Conservation (phyloP, 805 yeast genomes). For the Cyberlindnera mississippiensis region DNA sequence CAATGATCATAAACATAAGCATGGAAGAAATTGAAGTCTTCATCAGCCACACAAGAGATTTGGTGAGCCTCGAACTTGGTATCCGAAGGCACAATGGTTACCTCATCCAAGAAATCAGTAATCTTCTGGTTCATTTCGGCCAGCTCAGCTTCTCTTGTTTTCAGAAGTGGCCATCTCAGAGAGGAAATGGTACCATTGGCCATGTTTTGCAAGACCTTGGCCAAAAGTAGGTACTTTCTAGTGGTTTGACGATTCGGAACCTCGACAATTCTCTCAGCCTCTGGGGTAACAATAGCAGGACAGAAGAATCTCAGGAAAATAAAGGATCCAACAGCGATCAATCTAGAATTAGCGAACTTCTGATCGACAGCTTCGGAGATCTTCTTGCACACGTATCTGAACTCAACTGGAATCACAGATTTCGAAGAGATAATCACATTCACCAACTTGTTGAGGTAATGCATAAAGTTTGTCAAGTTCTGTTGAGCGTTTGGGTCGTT, state of each 20-base stretch:
- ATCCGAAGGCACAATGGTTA: conserved; percentile 28
- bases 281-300: conserved; percentile 91
- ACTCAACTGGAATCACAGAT: conserved; percentile 61
- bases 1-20: conserved; percentile 48
- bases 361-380: conserved; percentile 52
- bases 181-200: conserved; percentile 75
- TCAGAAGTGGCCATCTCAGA: conserved; percentile 60
- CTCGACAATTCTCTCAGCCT: conserved; percentile 39
- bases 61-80: conserved; percentile 22
- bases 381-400: conserved; percentile 65
- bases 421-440: conserved; percentile 55
- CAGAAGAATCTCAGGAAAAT: conserved; percentile 76
- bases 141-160: conserved; percentile 38
- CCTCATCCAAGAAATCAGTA: conserved; percentile 36
- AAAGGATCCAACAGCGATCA: conserved; percentile 80
- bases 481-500: conserved; percentile 36
- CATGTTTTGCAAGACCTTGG: conserved; percentile 79
- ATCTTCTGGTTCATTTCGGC: conserved; percentile 36
- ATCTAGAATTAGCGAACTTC: conserved; percentile 64
- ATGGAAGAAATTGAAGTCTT: conserved; percentile 41
- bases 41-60: conserved; percentile 22
- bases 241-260: conserved; percentile 41
- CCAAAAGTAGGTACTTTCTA: conserved; percentile 71
- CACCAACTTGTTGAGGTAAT: conserved; percentile 52
- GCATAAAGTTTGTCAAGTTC: conserved; percentile 46